These are phyloP conservation scores for Myriosclerotinia duriaeana DNA, from an alignment of 2,329 filamentous ascomycete species.

Conservation along the genomic window DNA sequence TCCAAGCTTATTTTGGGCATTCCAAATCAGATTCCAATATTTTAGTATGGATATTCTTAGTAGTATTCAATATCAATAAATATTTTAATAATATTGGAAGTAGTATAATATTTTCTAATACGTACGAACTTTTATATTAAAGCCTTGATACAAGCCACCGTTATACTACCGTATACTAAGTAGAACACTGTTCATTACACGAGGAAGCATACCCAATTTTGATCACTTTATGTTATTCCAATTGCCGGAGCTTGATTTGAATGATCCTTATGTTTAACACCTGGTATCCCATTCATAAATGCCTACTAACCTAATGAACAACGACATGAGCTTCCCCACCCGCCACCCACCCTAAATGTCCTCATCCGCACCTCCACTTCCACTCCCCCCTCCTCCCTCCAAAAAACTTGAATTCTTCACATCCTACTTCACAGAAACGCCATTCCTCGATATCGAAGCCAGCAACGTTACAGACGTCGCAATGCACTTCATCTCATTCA, in stretches of 20 bases:
- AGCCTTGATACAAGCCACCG: too few relatives aligned
- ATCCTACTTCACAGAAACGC: constrained; percentile 24
- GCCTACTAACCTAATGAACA: background rate
- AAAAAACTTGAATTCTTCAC: constrained; percentile 46
- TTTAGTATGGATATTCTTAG: too few relatives aligned
- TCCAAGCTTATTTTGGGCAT: too few relatives aligned
- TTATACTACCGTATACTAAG: too few relatives aligned
- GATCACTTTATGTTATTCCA: too few relatives aligned
- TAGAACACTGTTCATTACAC: background rate
- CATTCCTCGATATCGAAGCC: constrained; percentile 41
- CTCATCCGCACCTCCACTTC: constrained; percentile 50
- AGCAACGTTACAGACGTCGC: constrained; percentile 43
- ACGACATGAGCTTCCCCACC: constrained; percentile 49
- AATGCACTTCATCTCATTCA: constrained; percentile 48
- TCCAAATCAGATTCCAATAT: too few relatives aligned
- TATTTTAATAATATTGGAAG: too few relatives aligned
- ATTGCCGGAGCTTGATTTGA: too few relatives aligned
- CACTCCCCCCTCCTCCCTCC: constrained; percentile 43
- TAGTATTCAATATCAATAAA: too few relatives aligned
- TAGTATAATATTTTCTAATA: too few relatives aligned
- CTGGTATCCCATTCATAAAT: background rate
- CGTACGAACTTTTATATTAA: too few relatives aligned
- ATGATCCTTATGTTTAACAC: too few relatives aligned
- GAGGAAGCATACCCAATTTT: background rate
- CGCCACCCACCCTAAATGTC: constrained; percentile 48